Base-by-base conservation (phyloP, 257 asterid genomes). In the Ehretia macrophylla region DNA sequence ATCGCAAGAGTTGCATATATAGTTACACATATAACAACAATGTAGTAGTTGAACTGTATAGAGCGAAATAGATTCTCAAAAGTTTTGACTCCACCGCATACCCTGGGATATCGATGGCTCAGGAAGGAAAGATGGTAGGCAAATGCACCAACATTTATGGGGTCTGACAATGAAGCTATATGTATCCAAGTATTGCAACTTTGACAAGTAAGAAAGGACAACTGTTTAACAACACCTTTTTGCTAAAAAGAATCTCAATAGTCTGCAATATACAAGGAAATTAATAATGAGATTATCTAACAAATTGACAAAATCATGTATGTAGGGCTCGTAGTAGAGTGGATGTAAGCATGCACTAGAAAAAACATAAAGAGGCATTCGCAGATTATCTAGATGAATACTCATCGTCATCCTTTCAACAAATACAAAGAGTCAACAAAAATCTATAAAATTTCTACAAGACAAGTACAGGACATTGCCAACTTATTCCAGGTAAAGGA, bases 171-270 rank as follows among this genome's bases (percentile, higher is more conserved):
- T 45, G 97, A 83, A 72, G 97, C 85, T 52, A 88, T n/a, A n/a
- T 73, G 56, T 86, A 88, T 60, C 97, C 99, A 32, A 88, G 97
- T 60, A 88, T 78, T 45, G 93, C 90, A 18, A 1, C 9, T 23
- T 19, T 10, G 10, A 22, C 54, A 59, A 5, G 16, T 11, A 14
- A 42, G 16, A 42, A n/a, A n/a, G 3, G 47, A 66, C 65, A 63
- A 59, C 48, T 27, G 79, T 74, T 65, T 75, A 92, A 67, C 72
- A 92, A 74, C 51, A 82, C 39, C 85, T 72, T 84, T 73, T 79
- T 79, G 83, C 97, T 86, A 86, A 93, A 81, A 48, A 93, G 97
- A 66, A 85, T 88, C 83, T 88, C 96, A 14, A 86, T 77, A 32
- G 99, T 92, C 99, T 92, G 96, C 59, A 73, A 79, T 3, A 73